A percentile compares a stretch with the other conserved stretches of the same genome.
Conservation (phyloP, 495 filamentous ascomycete genomes). For the Aspergillus mulundensis region DNA sequence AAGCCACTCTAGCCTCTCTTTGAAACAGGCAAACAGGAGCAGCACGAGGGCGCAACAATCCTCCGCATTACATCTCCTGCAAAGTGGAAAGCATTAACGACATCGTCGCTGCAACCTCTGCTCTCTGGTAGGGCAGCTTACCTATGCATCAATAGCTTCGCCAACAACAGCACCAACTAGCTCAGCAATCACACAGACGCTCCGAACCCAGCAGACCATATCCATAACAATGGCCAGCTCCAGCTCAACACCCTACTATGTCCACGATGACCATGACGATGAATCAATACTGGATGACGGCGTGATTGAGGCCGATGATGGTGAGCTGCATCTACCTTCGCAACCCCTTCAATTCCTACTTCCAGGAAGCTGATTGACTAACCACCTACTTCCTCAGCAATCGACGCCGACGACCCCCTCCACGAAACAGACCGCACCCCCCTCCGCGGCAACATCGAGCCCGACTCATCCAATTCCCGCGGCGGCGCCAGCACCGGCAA, state of each 20-base stretch:
- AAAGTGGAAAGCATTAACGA: background rate
- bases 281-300: conserved; percentile 78
- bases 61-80: background rate
- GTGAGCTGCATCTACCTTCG: conserved; percentile 40
- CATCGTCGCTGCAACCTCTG: conserved; percentile 4
- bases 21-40: conserved; percentile 1
- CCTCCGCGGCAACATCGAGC: conserved; percentile 74
- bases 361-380: background rate
- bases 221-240: conserved; percentile 39
- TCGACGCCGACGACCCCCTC: conserved; percentile 91
- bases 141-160: background rate
- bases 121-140: conserved; percentile 7
- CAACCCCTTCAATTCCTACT: background rate
- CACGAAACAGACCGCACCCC: conserved; percentile 66
- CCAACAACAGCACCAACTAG: background rate
- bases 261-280: conserved; percentile 44
- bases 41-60: conserved; percentile 7
- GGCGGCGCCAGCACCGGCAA: conserved; percentile 10
- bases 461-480: conserved; percentile 46
- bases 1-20: conserved; percentile 48
- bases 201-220: background rate
- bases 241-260: conserved; percentile 32
- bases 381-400: conserved; percentile 39
- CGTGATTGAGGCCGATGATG: conserved; percentile 93
- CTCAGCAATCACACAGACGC: background rate